Evolutionary conservation across 169 alveolate species (phyloP).

Genomic region (Perkinsus marinus): DNA sequence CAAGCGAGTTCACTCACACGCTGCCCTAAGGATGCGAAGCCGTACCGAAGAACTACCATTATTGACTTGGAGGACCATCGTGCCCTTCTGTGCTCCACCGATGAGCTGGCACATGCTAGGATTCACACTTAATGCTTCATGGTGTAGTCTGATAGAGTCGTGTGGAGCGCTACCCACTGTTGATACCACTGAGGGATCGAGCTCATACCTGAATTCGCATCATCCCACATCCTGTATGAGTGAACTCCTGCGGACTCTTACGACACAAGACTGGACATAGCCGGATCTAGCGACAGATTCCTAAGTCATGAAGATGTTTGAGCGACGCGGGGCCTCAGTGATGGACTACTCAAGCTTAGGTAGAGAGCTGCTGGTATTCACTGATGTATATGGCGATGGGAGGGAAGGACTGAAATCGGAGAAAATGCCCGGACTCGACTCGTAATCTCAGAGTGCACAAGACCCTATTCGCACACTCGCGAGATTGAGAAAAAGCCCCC

Average conservation of each 20-base stretch:
- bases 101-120: neutral
- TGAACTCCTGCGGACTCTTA: neutral
- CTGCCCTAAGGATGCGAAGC: neutral
- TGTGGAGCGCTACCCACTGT: neutral
- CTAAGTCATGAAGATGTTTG: neutral
- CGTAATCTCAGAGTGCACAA: too few relatives aligned
- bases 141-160: neutral
- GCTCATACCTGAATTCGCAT: neutral
- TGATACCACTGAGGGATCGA: neutral
- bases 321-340: neutral
- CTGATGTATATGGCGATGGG: neutral
- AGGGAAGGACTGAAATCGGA: neutral
- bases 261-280: neutral
- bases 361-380: neutral
- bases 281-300: neutral
- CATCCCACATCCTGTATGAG: neutral
- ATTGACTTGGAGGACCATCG: neutral
- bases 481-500: too few relatives aligned
- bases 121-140: neutral
- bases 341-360: neutral
- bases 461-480: too few relatives aligned
- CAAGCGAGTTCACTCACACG: neutral
- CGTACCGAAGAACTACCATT: neutral
- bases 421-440: too few relatives aligned
- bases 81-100: neutral